A percentile compares a stretch with the other conserved stretches of the same genome.
Conservation (phyloP, 768 basidiomycete species). For the Lyophyllum decastes region DNA sequence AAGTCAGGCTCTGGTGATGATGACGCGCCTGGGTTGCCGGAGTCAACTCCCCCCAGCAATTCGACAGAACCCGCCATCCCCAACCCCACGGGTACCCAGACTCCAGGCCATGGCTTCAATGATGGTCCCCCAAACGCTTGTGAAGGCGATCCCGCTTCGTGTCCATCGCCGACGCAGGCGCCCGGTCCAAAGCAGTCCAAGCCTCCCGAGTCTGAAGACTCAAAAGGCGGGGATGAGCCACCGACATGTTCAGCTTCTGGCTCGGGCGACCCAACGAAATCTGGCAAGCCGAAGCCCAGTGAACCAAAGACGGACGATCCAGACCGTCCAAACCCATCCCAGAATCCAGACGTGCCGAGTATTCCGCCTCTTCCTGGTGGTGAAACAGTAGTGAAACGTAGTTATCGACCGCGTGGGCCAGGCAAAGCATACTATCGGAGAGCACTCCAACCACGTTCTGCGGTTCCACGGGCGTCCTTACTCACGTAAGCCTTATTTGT, state of each 20-base stretch:
- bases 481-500: conserved; percentile 5
- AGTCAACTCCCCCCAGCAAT: not conserved
- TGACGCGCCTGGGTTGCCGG: not conserved
- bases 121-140: not conserved
- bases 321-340: not conserved
- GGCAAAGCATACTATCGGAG: conserved; percentile 8
- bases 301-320: not conserved
- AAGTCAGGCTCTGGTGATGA: not conserved
- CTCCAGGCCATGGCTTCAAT: no score
- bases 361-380: not conserved
- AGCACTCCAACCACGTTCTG: not conserved
- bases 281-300: not conserved
- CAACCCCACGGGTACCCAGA: not conserved
- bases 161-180: not conserved
- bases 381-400: not conserved
- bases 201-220: not conserved
- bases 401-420: conserved; percentile 11
- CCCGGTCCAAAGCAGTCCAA: not conserved
- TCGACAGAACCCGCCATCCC: not conserved
- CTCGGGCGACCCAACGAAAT: not conserved
- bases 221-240: not conserved
- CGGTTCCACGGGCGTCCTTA: not conserved
- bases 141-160: not conserved
- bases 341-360: not conserved
- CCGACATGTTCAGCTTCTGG: not conserved